These are phyloP conservation scores for Escovopsis weberi DNA, from an alignment of 2,329 filamentous ascomycete genomes.

Conservation along the genomic window DNA sequence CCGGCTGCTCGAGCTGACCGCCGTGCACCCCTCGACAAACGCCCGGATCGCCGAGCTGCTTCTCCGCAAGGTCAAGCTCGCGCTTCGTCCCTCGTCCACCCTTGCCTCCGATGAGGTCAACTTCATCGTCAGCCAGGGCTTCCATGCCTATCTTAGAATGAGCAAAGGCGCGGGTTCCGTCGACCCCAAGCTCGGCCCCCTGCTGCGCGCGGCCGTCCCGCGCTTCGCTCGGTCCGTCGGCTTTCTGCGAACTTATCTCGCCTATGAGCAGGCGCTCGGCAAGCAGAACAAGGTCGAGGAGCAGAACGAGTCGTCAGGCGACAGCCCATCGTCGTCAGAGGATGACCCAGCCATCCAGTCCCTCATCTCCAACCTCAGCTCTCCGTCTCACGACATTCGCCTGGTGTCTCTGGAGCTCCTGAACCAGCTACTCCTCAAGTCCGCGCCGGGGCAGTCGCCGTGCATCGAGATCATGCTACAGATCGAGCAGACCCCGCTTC, in stretches of 20 bases:
- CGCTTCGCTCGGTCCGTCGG: constrained; percentile 49
- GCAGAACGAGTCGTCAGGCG: constrained; percentile 24
- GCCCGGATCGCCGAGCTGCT: constrained; percentile 52
- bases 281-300: constrained; percentile 8
- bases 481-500: constrained; percentile 67
- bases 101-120: constrained; percentile 48
- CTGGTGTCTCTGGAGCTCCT: constrained; percentile 60
- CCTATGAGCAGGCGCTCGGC: constrained; percentile 33
- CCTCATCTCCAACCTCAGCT: constrained; percentile 59
- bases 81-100: constrained; percentile 45
- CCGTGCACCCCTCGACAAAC: constrained; percentile 51
- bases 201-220: constrained; percentile 51
- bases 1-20: constrained; percentile 44
- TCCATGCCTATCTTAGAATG: constrained; percentile 57
- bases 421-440: constrained; percentile 32
- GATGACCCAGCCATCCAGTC: constrained; percentile 47
- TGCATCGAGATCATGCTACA: constrained; percentile 47
- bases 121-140: constrained; percentile 62
- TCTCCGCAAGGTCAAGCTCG: constrained; percentile 49
- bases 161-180: constrained; percentile 41
- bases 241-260: constrained; percentile 49
- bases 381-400: constrained; percentile 60
- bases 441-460: constrained; percentile 10
- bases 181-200: constrained; percentile 46
- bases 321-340: constrained; percentile 26